Percentiles rank a stretch among this genome's conserved stretches.
Evolutionary conservation across 2,329 filamentous ascomycete species (phyloP).

Genomic region (Fusarium sp.): DNA sequence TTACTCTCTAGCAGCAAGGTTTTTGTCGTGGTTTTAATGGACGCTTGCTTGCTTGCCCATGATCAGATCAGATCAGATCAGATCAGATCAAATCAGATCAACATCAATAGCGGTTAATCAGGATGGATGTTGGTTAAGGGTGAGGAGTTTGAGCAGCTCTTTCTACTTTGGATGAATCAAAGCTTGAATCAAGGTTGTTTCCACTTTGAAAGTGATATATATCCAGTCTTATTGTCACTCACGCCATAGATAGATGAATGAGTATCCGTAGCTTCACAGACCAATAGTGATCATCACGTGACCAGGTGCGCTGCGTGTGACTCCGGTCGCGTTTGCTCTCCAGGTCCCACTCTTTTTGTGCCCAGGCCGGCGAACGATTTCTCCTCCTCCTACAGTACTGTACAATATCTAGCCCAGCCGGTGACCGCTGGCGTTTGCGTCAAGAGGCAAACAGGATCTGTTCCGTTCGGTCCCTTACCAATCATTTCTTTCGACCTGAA

Average conservation of each 20-base stretch:
- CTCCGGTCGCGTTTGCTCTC: conserved; percentile 22
- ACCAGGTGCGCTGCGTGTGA: conserved; percentile 3
- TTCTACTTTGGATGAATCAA: neutral
- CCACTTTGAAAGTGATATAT: too few relatives aligned
- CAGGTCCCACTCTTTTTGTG: conserved; percentile 37
- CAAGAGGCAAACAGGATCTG: conserved; percentile 35
- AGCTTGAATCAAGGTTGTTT: neutral
- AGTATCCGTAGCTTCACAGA: neutral
- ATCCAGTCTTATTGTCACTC: neutral
- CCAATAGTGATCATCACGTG: conserved; percentile 15
- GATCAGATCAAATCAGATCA: neutral
- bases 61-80: neutral
- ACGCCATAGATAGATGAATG: neutral
- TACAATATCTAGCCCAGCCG: conserved; percentile 21
- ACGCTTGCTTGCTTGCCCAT: conserved; percentile 13
- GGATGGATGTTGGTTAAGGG: neutral
- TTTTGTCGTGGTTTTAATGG: conserved; percentile 31
- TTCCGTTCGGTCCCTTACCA: conserved; percentile 25
- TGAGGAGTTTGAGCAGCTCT: neutral
- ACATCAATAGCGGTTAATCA: conserved; percentile 4
- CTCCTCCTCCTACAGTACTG: conserved; percentile 39
- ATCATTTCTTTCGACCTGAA: conserved; percentile 16
- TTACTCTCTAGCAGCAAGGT: conserved; percentile 33
- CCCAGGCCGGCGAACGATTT: conserved; percentile 22
- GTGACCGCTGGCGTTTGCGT: conserved; percentile 32